Conservation (phyloP, 2,329 filamentous ascomycete species). For the Colletotrichum navitas region DNA sequence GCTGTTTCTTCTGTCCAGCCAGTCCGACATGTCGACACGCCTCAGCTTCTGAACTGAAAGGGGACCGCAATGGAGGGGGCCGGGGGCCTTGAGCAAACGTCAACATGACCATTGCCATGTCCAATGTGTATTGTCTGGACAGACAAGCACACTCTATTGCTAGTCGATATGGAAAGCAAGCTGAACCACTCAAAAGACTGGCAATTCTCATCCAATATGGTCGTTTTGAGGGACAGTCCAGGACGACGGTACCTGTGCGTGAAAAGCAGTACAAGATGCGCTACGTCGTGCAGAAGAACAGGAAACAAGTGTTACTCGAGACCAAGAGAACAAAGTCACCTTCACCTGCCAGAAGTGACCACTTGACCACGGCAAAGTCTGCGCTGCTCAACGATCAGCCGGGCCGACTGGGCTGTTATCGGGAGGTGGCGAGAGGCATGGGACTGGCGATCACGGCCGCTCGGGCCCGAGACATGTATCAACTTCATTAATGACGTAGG, state of each 20-base stretch:
- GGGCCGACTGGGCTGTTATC: neutral
- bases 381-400: neutral
- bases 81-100: too few relatives aligned
- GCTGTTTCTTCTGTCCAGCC: neutral
- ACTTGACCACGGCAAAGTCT: neutral
- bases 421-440: neutral
- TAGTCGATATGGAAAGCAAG: neutral
- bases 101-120: too few relatives aligned
- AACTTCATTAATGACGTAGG: conserved; percentile 6
- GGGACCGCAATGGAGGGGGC: neutral
- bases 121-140: neutral
- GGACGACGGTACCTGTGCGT: neutral
- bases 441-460: neutral
- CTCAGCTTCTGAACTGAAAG: neutral
- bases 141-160: neutral
- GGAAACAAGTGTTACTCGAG: neutral
- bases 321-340: neutral
- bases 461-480: neutral
- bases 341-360: neutral
- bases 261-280: neutral
- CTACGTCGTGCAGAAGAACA: neutral
- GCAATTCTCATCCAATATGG: neutral
- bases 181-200: neutral
- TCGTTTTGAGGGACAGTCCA: neutral
- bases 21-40: too few relatives aligned